A percentile compares a stretch with the other conserved stretches of the same genome.
phyloP scores from a whole-genome alignment of 1,284 basidiomycete genomes.

The Moesziomyces globuligerus region DNA sequence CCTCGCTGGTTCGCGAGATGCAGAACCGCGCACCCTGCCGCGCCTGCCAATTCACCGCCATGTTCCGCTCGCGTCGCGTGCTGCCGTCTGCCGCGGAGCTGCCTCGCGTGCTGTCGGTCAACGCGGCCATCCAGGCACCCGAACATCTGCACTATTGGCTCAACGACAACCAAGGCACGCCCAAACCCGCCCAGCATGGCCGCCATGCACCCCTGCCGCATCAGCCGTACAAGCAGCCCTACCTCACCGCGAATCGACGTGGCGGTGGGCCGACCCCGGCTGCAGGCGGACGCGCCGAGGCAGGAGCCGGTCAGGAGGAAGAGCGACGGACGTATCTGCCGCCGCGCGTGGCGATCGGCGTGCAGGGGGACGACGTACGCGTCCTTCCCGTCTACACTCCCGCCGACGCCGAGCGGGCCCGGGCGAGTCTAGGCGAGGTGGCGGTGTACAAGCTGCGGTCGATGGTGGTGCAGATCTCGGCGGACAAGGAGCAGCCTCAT shows the following conservation, averaged over 20 bases:
- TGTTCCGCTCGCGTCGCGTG: conserved; percentile 75
- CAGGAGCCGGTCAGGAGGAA: conserved; percentile 4
- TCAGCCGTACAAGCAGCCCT: conserved; percentile 24
- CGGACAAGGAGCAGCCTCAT: conserved; percentile 81
- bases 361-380: conserved; percentile 46
- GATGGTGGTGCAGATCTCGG: conserved; percentile 83
- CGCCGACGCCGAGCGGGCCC: conserved; percentile 28
- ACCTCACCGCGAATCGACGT: conserved; percentile 64
- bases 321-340: conserved; percentile 68
- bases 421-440: conserved; percentile 13
- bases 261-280: conserved; percentile 11
- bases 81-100: conserved; percentile 72
- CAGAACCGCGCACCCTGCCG: conserved; percentile 86
- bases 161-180: conserved; percentile 69
- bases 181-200: conserved; percentile 5
- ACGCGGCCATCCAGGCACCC: conserved; percentile 81
- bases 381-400: conserved; percentile 38
- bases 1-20: conserved; percentile 82
- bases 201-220: conserved; percentile 5
- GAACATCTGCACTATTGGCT: conserved; percentile 83
- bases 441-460: conserved; percentile 72
- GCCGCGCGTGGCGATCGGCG: conserved; percentile 62
- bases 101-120: conserved; percentile 87
- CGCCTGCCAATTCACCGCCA: conserved; percentile 72
- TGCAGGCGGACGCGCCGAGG: conserved; percentile 20